Evolutionary conservation across 768 basidiomycete genomes (phyloP).

Genomic region (Pleurotus djamor): DNA sequence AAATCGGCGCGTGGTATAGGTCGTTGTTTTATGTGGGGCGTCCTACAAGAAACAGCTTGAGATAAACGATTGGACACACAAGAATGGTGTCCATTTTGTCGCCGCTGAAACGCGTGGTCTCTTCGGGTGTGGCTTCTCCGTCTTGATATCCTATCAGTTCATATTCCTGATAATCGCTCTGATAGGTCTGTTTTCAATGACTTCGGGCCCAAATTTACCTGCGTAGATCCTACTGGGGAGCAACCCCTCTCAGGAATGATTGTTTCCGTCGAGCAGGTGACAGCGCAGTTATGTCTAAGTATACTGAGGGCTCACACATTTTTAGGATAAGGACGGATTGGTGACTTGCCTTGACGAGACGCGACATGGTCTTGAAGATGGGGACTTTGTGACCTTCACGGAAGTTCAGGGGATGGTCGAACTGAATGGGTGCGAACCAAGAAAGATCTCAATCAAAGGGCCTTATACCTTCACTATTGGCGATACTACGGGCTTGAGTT

Average conservation of each 20-base stretch:
- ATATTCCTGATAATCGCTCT: constrained; percentile 1
- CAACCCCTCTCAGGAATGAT: constrained; percentile 94
- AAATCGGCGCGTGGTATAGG: constrained; percentile 40
- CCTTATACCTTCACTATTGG: constrained; percentile 98
- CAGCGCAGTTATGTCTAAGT: constrained; percentile 6
- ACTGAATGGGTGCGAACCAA: constrained; percentile 86
- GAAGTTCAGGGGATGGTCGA: constrained; percentile 96
- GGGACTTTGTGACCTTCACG: constrained; percentile 94
- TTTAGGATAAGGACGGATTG: constrained; percentile 81
- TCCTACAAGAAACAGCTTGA: constrained; percentile 83
- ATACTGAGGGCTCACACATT: background rate
- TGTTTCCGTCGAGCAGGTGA: constrained; percentile 86
- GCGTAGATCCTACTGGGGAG: constrained; percentile 98
- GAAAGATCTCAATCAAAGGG: constrained; percentile 91
- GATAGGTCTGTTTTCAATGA: constrained; percentile 91
- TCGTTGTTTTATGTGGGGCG: constrained; percentile 84
- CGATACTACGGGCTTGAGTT: constrained; percentile 74
- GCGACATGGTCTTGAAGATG: constrained; percentile 97
- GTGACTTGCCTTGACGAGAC: constrained; percentile 98
- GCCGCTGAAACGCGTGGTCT: constrained; percentile 89
- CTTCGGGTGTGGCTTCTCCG: constrained; percentile 68
- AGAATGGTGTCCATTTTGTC: constrained; percentile 88
- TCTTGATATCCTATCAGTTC: background rate
- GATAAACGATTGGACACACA: constrained; percentile 94
- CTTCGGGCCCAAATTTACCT: constrained; percentile 92